Conservation (phyloP, 768 basidiomycete species). For the Tulasnella sp. region DNA sequence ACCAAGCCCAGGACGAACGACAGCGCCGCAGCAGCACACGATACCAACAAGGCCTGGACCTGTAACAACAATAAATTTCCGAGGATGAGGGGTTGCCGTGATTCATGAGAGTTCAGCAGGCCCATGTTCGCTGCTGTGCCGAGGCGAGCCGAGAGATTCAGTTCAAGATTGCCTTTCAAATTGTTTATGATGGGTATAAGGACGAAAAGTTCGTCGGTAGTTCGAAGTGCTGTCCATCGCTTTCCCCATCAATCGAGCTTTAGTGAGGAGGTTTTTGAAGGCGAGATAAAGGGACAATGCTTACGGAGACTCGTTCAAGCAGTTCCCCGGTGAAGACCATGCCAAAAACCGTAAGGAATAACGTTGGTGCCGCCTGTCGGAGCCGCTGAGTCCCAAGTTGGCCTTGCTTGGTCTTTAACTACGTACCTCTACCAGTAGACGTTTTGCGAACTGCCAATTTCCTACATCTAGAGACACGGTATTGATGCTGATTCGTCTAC, state of each 20-base stretch:
- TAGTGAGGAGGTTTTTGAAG: neutral
- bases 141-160: constrained; percentile 95
- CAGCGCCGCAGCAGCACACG: constrained; percentile 73
- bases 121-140: constrained; percentile 93
- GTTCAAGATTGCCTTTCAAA: constrained; percentile 96
- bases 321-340: constrained; percentile 87
- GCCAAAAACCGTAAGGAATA: constrained; percentile 75
- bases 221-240: constrained; percentile 83
- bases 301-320: constrained; percentile 75
- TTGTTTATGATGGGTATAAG: constrained; percentile 92
- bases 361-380: constrained; percentile 71
- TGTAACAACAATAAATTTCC: constrained; percentile 85
- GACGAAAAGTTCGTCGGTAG: constrained; percentile 92
- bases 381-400: neutral
- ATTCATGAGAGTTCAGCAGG: constrained; percentile 65
- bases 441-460: constrained; percentile 15
- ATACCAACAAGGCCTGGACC: constrained; percentile 86
- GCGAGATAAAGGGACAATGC: constrained; percentile 24
- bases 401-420: neutral
- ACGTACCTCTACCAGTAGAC: constrained; percentile 19
- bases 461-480: neutral
- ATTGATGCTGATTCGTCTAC: neutral
- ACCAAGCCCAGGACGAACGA: constrained; percentile 61
- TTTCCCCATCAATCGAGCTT: constrained; percentile 28
- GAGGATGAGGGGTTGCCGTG: constrained; percentile 56